These are phyloP conservation scores for Chalciporus piperatus DNA, from an alignment of 768 basidiomycete species.

Conservation along the genomic window DNA sequence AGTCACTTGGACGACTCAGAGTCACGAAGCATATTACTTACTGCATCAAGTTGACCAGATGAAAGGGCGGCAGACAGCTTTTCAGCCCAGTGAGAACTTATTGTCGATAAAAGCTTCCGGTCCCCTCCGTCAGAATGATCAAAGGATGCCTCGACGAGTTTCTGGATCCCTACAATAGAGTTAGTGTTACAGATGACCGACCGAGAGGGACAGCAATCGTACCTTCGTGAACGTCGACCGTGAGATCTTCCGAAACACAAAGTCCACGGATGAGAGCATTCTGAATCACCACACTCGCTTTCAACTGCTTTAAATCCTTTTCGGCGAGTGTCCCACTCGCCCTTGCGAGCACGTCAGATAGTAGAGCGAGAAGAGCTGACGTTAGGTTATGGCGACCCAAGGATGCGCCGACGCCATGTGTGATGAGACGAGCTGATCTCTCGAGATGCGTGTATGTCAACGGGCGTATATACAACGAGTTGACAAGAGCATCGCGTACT, in stretches of 20 bases:
- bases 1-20: constrained; percentile 44
- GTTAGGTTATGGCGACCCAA: constrained; percentile 21
- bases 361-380: constrained; percentile 35
- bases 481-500: constrained; percentile 35
- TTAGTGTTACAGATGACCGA: no score
- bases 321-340: constrained; percentile 27
- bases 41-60: constrained; percentile 8
- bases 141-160: constrained; percentile 41
- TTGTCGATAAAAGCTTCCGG: constrained; percentile 37
- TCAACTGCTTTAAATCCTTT: constrained; percentile 36
- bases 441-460: constrained; percentile 33
- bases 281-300: constrained; percentile 39
- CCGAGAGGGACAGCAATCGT: no score
- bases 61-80: constrained; percentile 12
- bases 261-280: constrained; percentile 31
- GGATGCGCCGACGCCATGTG: constrained; percentile 32
- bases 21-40: constrained; percentile 1
- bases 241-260: constrained; percentile 30
- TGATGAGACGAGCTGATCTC: constrained; percentile 37
- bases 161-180: constrained; percentile 31
- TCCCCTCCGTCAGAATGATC: constrained; percentile 37
- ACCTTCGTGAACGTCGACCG: constrained; percentile 24
- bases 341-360: constrained; percentile 36
- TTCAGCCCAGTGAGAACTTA: constrained; percentile 44
- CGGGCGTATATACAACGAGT: constrained; percentile 26